Evolutionary conservation across 768 basidiomycete species (phyloP), one percentile per base, ranked within the genome.

Genomic region (Termitomyces sp.): DNA sequence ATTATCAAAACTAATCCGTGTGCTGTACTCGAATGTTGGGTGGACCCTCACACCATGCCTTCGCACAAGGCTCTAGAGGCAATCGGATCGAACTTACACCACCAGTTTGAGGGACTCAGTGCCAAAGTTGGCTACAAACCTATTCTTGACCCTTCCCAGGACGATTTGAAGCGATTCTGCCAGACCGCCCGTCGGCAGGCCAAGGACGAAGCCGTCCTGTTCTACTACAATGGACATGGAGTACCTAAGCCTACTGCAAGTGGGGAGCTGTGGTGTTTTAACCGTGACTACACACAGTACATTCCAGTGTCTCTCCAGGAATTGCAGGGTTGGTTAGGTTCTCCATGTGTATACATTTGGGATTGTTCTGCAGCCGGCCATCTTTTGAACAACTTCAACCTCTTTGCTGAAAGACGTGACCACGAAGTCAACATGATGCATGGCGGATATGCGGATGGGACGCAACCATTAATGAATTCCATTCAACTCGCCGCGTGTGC

Each of bases 201-300:
- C 1, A 93, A 94, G 70, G 90, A 94, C 38, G 97, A 99, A 67
- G 87, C 97, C 2, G 87, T 93, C 7, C 76, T 98, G 30, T 96
- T 98, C 72, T 93, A 98, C 72, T 99, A 98, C 74, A 99, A 98
- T 62, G 97, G 97, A 3, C 97, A 98, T 61, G 97, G 97, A 24
- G 97, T 99, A 22, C 96, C 96, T 2, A 95, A 92, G 66, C 97
- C 97, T 11, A 98, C 97, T 0, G 79, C 90, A 0, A 94, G 92
- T 61, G 91, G 97, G 24, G 97, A 99, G 72, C 80, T 99, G 53
- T 99, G 97, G 97, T 95, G 97, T 56, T 99, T 99, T 77, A 98
- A 99, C 72, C 81, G 87, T 66, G 90, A 85, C 63, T 98, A 98
- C 71, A 98, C 97, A 0, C 96, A 99, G 71, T 99, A 99, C 68